Base-by-base conservation (phyloP, 805 yeast genomes). In the Lipomyces sp. region DNA sequence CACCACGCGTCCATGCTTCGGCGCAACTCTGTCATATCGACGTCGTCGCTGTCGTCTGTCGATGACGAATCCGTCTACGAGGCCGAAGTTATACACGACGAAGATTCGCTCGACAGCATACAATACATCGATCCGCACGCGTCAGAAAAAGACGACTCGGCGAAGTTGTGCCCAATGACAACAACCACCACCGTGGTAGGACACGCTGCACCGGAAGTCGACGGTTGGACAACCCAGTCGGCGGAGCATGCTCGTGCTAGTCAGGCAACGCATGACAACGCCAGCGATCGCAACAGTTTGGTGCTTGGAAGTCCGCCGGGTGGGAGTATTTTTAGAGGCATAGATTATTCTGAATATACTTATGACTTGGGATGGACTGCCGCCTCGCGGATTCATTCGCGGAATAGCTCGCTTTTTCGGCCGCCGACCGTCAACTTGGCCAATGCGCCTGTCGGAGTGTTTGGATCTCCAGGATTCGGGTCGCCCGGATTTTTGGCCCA, bases 351-450 rank as follows among this genome's bases (percentile, higher is more conserved):
- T 10, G 71, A 68, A n/a, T 68, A 68, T 56, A 68, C 71, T 8
- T 68, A 68, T 50, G 69, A 68, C 30, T 50, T 66, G 32, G 71
- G 71, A 57, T 68, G 71, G 71, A 68, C 71, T 1, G 71, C 69
- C 13, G 71, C 71, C 15, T 62, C 70, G 37, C 69, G 71, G 29
- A 57, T 68, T 18, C 71, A 68, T 45, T 68, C 71, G 24, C 71
- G 71, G 29, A 57, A 64, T 15, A 62, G 66, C 35, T 65, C 71
- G 5, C 57, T 66, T 29, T 35, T 59, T 7, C 66, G 39, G 51
- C 13, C 53, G 37, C 57, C 4, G 30, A 8, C 29, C 6, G 11
- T 13, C n/a, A 32, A n/a, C 32, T 55, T 55, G 18, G 45, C 48
- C 32, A 34, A 24, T 30, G 58, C 34, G 54, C 24, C 42, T 15